A percentile compares a stretch with the other conserved stretches of the same genome.
Conservation (phyloP, 2,329 filamentous ascomycete genomes). For the Fusarium liriodendri region DNA sequence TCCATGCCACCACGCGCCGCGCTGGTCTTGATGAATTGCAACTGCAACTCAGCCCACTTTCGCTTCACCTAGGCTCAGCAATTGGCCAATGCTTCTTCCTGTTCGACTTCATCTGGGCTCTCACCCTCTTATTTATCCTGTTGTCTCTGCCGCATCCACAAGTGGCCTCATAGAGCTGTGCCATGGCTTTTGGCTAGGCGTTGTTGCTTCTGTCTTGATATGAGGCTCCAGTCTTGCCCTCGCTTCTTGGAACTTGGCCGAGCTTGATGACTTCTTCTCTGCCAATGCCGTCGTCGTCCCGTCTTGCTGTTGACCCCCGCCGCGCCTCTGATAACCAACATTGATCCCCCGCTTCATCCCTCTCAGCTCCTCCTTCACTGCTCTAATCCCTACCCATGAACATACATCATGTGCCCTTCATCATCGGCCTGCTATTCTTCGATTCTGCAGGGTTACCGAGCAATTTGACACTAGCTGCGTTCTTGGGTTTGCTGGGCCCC, state of each 20-base stretch:
- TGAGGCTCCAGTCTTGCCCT: neutral
- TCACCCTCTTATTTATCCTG: slow-evolving; percentile 14
- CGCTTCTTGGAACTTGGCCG: neutral
- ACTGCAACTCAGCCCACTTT: slow-evolving; percentile 37
- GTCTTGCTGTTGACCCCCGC: slow-evolving; percentile 1
- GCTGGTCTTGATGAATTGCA: slow-evolving; percentile 28
- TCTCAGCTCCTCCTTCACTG: slow-evolving; percentile 12
- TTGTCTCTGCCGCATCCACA: slow-evolving; percentile 15
- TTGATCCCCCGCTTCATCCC: slow-evolving; percentile 12
- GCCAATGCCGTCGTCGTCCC: neutral
- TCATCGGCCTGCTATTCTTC: slow-evolving; percentile 32
- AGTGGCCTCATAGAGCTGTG: slow-evolving; percentile 13
- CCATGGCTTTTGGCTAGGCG: slow-evolving; percentile 2
- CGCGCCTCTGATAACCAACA: slow-evolving; percentile 17
- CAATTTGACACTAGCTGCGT: slow-evolving; percentile 38
- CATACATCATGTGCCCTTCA: slow-evolving; percentile 38
- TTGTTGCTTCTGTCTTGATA: slow-evolving; percentile 4
- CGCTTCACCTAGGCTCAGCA: slow-evolving; percentile 28
- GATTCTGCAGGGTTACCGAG: slow-evolving; percentile 41
- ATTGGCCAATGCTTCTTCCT: slow-evolving; percentile 37
- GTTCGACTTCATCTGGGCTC: slow-evolving; percentile 25
- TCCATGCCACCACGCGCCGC: slow-evolving; percentile 32
- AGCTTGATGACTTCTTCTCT: neutral
- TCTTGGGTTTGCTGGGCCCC: slow-evolving; percentile 33
- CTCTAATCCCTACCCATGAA: slow-evolving; percentile 29